phyloP scores from a whole-genome alignment of 2,329 filamentous ascomycete genomes.

The Chaetoscypha palmicola region DNA sequence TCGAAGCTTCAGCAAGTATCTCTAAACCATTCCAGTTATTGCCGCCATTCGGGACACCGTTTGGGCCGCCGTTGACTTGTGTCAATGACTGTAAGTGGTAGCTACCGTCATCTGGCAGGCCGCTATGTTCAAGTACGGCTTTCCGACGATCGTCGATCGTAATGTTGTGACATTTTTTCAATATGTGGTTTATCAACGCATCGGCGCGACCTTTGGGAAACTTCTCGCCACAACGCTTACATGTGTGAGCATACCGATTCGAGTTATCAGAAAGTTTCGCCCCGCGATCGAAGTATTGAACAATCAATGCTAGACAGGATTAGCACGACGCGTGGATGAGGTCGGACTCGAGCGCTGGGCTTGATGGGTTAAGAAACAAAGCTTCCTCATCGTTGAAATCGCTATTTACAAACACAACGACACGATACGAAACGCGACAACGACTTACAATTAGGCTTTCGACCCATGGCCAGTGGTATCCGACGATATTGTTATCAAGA shows the following conservation, averaged over 20 bases:
- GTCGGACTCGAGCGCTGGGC: background rate
- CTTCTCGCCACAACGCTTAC: slow-evolving; percentile 79
- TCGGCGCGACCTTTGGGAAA: slow-evolving; percentile 88
- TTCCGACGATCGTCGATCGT: slow-evolving; percentile 67
- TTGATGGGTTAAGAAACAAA: background rate
- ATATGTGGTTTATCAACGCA: slow-evolving; percentile 70
- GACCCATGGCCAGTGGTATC: too few species aligned
- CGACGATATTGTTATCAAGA: too few species aligned
- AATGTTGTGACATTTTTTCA: slow-evolving; percentile 79
- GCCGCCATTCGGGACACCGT: slow-evolving; percentile 9
- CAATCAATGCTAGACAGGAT: slow-evolving; percentile 49
- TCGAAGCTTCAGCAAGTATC: slow-evolving; percentile 80
- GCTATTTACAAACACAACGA: background rate
- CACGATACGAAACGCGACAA: slow-evolving; percentile 1
- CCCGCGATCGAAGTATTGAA: slow-evolving; percentile 82
- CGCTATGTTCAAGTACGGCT: slow-evolving; percentile 65
- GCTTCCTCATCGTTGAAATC: background rate
- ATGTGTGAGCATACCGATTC: slow-evolving; percentile 88
- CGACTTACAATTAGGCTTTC: slow-evolving; percentile 25
- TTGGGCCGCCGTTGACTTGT: background rate
- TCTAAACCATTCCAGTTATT: slow-evolving; percentile 70
- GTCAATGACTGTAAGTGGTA: slow-evolving; percentile 15
- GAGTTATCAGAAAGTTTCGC: slow-evolving; percentile 81
- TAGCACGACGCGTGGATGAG: background rate
- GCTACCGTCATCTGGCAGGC: slow-evolving; percentile 46